Percentiles rank a stretch among this genome's conserved stretches.
These are phyloP conservation scores for Trypanosomatidae sp. DNA, from an alignment of 208 protist genomes.

Conservation along the genomic window DNA sequence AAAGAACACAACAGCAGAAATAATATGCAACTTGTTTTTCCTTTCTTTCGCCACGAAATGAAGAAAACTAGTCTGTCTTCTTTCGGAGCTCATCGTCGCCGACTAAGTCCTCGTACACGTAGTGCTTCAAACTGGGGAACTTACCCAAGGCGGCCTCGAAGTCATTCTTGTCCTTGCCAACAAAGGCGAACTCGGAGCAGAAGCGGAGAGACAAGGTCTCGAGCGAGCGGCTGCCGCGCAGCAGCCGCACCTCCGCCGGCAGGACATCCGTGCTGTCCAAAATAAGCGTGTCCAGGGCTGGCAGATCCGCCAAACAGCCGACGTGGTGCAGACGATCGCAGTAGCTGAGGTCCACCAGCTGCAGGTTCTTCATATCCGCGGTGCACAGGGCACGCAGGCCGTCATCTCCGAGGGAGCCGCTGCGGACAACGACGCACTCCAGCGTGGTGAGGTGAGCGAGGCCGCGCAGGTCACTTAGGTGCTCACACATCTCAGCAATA, in stretches of 20 bases:
- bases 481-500: constrained; percentile 55
- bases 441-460: constrained; percentile 34
- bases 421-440: constrained; percentile 54
- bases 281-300: constrained; percentile 39
- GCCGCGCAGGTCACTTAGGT: constrained; percentile 36
- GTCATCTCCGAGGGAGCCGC: constrained; percentile 41
- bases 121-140: constrained; percentile 38
- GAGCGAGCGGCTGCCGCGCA: constrained; percentile 29
- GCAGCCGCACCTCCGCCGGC: constrained; percentile 30
- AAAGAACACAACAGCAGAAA: no score
- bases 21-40: no score
- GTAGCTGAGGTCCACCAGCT: constrained; percentile 64
- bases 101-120: constrained; percentile 50
- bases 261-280: constrained; percentile 60
- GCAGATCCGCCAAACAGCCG: constrained; percentile 31
- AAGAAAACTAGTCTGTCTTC: no score
- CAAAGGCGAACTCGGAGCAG: constrained; percentile 51
- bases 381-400: constrained; percentile 26
- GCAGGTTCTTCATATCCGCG: constrained; percentile 19
- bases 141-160: constrained; percentile 29
- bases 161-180: constrained; percentile 16
- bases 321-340: constrained; percentile 50
- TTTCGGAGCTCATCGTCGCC: constrained; percentile 41
- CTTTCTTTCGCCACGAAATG: no score
- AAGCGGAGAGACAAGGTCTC: constrained; percentile 49